Conservation (phyloP, 1,139 yeast species). For the Suhomyces bolitotheri region DNA sequence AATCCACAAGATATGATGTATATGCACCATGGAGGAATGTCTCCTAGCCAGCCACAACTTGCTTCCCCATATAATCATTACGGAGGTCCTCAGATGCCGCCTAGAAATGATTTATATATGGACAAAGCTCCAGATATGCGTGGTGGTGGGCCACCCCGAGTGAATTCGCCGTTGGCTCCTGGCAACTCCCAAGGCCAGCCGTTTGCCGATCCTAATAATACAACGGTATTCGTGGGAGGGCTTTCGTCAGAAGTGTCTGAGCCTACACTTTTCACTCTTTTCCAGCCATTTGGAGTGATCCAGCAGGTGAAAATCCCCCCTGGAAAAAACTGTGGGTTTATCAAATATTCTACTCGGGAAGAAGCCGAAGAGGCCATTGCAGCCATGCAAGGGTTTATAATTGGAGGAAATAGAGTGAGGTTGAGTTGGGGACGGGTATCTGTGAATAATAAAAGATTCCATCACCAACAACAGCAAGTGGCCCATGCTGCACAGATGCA, state of each 20-base stretch:
- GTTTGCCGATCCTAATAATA: conserved; percentile 75
- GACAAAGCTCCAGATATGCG: conserved; percentile 1
- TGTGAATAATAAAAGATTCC: conserved; percentile 34
- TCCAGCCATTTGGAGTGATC: conserved; percentile 83
- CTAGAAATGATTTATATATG: background rate
- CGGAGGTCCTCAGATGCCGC: background rate
- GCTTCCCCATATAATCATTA: conserved; percentile 6
- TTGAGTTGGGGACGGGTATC: conserved; percentile 83
- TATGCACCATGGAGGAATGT: conserved; percentile 5
- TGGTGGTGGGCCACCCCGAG: background rate
- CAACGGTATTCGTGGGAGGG: conserved; percentile 96
- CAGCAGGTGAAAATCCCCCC: conserved; percentile 85
- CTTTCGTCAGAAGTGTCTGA: conserved; percentile 74
- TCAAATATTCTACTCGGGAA: conserved; percentile 73
- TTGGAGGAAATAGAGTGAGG: conserved; percentile 82
- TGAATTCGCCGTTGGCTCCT: conserved; percentile 9
- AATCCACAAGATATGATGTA: conserved; percentile 11
- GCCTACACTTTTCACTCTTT: conserved; percentile 68
- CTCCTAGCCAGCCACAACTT: conserved; percentile 4
- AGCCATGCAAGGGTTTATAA: conserved; percentile 89
- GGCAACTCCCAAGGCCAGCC: conserved; percentile 16
- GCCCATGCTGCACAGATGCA: conserved; percentile 39
- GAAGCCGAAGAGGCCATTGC: conserved; percentile 90
- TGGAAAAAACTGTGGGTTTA: conserved; percentile 94
- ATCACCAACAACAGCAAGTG: conserved; percentile 36